phyloP scores from a whole-genome alignment of 805 yeast genomes.

The Saccharomyces mikatae region DNA sequence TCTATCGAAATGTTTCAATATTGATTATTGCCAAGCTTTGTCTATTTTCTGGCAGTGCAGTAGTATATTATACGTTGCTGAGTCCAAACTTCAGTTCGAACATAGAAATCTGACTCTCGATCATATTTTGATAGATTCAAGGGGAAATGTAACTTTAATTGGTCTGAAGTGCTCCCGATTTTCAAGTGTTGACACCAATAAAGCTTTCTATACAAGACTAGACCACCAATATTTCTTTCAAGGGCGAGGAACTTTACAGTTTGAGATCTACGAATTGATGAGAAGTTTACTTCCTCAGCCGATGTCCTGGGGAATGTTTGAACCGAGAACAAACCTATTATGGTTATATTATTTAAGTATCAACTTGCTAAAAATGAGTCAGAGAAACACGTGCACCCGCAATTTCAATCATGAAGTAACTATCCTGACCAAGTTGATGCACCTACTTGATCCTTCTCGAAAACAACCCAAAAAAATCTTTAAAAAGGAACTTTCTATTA shows the following conservation, averaged over 20 bases:
- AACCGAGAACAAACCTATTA: constrained; percentile 43
- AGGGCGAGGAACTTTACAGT: constrained; percentile 55
- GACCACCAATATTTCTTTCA: constrained; percentile 56
- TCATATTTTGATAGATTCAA: constrained; percentile 43
- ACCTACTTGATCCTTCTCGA: constrained; percentile 9
- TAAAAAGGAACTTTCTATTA: constrained; percentile 15
- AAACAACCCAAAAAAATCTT: constrained; percentile 1
- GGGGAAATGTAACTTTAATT: constrained; percentile 41
- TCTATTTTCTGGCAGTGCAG: constrained; percentile 49
- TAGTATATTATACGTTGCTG: constrained; percentile 43
- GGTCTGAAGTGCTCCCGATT: constrained; percentile 37
- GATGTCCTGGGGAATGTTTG: constrained; percentile 21
- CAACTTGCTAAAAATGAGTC: constrained; percentile 34
- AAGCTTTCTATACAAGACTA: constrained; percentile 43
- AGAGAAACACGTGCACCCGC: constrained; percentile 1
- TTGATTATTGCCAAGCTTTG: constrained; percentile 20
- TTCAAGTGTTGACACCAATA: constrained; percentile 30
- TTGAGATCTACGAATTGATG: constrained; percentile 54
- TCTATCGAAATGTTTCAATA: constrained; percentile 6
- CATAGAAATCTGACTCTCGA: constrained; percentile 68
- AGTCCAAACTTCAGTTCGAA: constrained; percentile 47
- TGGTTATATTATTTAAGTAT: constrained; percentile 61
- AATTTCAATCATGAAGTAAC: not conserved
- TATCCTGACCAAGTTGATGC: constrained; percentile 10
- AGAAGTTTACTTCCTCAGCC: constrained; percentile 26